Base-by-base conservation (phyloP, 2,329 filamentous ascomycete species). In the Ilyonectria mors-panacis region DNA sequence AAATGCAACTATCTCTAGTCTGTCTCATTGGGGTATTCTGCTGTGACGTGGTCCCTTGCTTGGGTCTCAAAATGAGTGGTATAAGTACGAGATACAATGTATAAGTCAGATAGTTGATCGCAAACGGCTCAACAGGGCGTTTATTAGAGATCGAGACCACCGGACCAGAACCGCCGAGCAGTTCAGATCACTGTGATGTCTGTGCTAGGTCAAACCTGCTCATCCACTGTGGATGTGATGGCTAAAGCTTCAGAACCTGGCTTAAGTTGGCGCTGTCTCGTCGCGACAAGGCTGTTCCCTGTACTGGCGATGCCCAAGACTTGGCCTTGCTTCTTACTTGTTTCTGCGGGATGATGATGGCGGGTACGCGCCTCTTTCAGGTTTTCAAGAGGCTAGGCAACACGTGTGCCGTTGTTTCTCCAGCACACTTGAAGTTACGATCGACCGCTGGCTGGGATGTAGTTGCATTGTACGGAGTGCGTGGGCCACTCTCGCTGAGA, bases 251-350 rank as follows among this genome's bases (percentile, higher is more conserved):
- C 61, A 73, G 48, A 67, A 65, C 61, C 42, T 53, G 28, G 55
- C 45, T 57, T 66, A 58, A 59, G 57, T 68, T 61, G 64, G 65
- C 30, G 65, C 42, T 72, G 73, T 67, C 66, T 66, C 68, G 61
- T 63, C 55, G 45, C 42, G 74, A 74, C 74, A 76, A 75, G 74
- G 74, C 74, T 76, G 67, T 73, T 70, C 74, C 74, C 72, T 75
- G 74, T 66, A 69, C 63, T 59, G 63, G 69, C 66, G 74, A 74
- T 76, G 74, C 74, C 74, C 73, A 76, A 76, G 61, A 59, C 37
- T 58, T 65, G 63, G 67, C 61, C 62, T 62, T 63, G 56, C 63
- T 60, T 68, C 66, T 58, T 66, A 64, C 63, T 59, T 61, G 57
- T 33, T 69, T 42, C 33, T 57, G 70, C 67, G 55, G 67, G 65